phyloP scores from a whole-genome alignment of 75 land plant species.

The Gnetum montanum region DNA sequence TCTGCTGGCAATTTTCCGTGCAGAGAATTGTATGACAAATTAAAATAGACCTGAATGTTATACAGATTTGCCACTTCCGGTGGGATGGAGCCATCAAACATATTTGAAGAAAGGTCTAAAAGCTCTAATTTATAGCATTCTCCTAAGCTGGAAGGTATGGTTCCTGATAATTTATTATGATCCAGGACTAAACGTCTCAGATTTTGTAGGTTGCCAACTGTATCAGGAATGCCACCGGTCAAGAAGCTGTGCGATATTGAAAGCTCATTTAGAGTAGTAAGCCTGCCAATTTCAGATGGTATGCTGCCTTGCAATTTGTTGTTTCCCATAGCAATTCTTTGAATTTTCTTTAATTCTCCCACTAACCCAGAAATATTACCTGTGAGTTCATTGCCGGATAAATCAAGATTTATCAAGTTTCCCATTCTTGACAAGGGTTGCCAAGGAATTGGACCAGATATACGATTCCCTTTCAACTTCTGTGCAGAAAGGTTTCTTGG shows the following conservation, averaged over 20 bases:
- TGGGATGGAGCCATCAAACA: constrained; percentile 53
- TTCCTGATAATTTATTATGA: constrained; percentile 51
- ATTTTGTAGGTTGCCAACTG: constrained; percentile 30
- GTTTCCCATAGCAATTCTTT: constrained; percentile 34
- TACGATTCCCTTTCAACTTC: constrained; percentile 35
- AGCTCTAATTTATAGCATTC: constrained; percentile 39
- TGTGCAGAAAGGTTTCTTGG: constrained; percentile 22
- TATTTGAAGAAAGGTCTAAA: constrained; percentile 67
- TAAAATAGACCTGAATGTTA: constrained; percentile 47
- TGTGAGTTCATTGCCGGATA: constrained; percentile 41
- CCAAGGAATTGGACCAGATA: constrained; percentile 39
- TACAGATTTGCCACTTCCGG: constrained; percentile 33
- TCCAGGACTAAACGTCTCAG: constrained; percentile 40
- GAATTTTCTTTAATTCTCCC: constrained; percentile 20
- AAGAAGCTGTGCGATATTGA: constrained; percentile 57
- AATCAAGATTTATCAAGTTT: constrained; percentile 40
- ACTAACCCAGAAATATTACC: constrained; percentile 44
- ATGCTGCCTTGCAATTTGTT: constrained; percentile 44
- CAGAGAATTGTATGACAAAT: constrained; percentile 38
- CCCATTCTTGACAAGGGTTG: constrained; percentile 31
- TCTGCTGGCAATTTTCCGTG: constrained; percentile 40
- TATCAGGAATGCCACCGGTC: constrained; percentile 58
- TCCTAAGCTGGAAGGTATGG: constrained; percentile 38
- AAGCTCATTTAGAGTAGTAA: constrained; percentile 35
- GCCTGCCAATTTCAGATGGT: constrained; percentile 23